Percentiles rank a stretch among this genome's conserved stretches.
Evolutionary conservation across 1,139 yeast species (phyloP).

Genomic region (Hanseniaspora uvarum): DNA sequence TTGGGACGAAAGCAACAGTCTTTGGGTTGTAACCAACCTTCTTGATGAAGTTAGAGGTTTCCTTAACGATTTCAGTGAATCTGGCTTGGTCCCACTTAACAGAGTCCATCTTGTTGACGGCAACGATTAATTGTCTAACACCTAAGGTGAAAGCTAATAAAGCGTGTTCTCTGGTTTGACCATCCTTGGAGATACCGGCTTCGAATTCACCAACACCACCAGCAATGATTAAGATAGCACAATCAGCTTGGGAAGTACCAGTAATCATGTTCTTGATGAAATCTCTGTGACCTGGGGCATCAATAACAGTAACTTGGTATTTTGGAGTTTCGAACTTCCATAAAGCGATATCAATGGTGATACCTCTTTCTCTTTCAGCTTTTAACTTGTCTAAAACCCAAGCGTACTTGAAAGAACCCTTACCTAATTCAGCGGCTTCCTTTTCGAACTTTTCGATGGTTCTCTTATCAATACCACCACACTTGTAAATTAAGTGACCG

Average conservation of each 20-base stretch:
- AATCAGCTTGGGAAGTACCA: slow-evolving; percentile 95
- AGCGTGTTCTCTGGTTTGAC: slow-evolving; percentile 98
- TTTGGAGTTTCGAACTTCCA: slow-evolving; percentile 96
- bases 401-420: slow-evolving; percentile 98
- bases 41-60: slow-evolving; percentile 79
- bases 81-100: slow-evolving; percentile 76
- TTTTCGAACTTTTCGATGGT: slow-evolving; percentile 97
- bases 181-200: slow-evolving; percentile 98
- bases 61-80: slow-evolving; percentile 74
- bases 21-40: slow-evolving; percentile 90
- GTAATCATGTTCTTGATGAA: slow-evolving; percentile 91
- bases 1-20: slow-evolving; percentile 84
- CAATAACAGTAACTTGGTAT: slow-evolving; percentile 85
- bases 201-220: slow-evolving; percentile 99
- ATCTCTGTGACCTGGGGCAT: slow-evolving; percentile 96
- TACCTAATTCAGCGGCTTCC: slow-evolving; percentile 97
- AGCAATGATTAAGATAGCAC: slow-evolving; percentile 89
- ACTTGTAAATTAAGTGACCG: slow-evolving; percentile 98
- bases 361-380: slow-evolving; percentile 97
- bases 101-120: slow-evolving; percentile 90
- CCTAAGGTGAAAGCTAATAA: slow-evolving; percentile 96
- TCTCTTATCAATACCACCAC: slow-evolving; percentile 89
- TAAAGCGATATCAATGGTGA: slow-evolving; percentile 87
- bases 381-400: slow-evolving; percentile 92
- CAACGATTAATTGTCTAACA: slow-evolving; percentile 83